Percentiles rank a stretch among this genome's conserved stretches.
Conservation (phyloP, 2,329 filamentous ascomycete genomes). For the Sporothrix phasma region DNA sequence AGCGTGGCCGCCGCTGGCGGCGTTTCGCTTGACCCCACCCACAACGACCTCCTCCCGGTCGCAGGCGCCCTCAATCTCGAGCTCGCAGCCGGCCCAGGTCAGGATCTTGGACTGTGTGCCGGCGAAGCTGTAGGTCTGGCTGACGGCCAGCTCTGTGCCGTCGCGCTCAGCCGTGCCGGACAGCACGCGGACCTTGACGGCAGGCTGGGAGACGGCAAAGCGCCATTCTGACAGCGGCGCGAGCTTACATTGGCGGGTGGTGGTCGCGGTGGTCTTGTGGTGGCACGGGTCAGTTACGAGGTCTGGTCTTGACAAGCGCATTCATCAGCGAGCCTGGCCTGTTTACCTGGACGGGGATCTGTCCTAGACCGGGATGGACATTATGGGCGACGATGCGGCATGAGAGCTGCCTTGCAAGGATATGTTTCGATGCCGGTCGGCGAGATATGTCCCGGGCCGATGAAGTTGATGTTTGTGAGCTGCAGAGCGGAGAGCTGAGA, state of each 20-base stretch:
- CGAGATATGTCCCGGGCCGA: background rate
- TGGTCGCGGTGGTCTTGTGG: slow-evolving; percentile 28
- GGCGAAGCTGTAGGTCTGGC: slow-evolving; percentile 69
- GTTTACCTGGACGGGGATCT: slow-evolving; percentile 49
- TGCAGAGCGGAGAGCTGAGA: no score
- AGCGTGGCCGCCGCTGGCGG: background rate
- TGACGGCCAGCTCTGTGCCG: slow-evolving; percentile 80
- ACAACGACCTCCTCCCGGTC: slow-evolving; percentile 50
- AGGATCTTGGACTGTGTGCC: slow-evolving; percentile 80
- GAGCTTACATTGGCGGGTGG: slow-evolving; percentile 42
- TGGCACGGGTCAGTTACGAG: background rate
- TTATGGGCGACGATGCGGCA: slow-evolving; percentile 25
- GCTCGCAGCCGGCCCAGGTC: slow-evolving; percentile 81
- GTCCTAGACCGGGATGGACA: slow-evolving; percentile 69
- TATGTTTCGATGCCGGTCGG: background rate
- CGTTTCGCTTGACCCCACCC: slow-evolving; percentile 28
- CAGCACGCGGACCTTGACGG: slow-evolving; percentile 50
- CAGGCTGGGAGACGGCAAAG: slow-evolving; percentile 55
- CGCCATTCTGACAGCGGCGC: slow-evolving; percentile 65
- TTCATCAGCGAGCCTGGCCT: background rate
- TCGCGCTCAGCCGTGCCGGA: slow-evolving; percentile 86
- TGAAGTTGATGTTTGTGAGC: background rate
- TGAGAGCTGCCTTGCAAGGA: background rate
- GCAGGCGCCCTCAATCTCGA: slow-evolving; percentile 62
- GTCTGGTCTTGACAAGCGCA: background rate